Evolutionary conservation across 2,329 filamentous ascomycete genomes (phyloP), one percentile per base, ranked within the genome.

Genomic region (Nannizziopsis arthrosporioides): DNA sequence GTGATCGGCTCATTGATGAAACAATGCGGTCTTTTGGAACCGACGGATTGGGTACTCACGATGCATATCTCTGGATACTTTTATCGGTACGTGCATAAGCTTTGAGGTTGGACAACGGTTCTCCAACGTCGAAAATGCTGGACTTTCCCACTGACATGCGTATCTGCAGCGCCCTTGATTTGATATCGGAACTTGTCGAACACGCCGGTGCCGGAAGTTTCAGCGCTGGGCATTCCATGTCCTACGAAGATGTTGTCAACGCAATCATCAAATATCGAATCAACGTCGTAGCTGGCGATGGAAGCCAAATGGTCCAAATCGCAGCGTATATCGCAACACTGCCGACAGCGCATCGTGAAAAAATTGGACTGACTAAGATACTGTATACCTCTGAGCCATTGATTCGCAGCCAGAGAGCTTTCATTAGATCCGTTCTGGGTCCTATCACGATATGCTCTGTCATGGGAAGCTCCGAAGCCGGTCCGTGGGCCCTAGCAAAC

Each of bases 381-480:
- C 60, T 73, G 2, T 73, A 73, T 48, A 72, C 70, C 0, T 73
- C 70, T 0, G 70, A 73, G 30, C 53, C 60, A 0, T 54, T 73
- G 17, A 67, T 61, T 0, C 5, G 40, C 0, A 44, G 59, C 0
- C 68, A 73, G 32, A 58, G 59, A 17, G 49, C 43, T 0, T 61
- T 63, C 10, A 60, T 73, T 1, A 32, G 32, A 2, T 47, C 54
- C 0, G 56, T 65, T 0, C 49, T 73, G 0, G 62, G 59, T 0
- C 50, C 56, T 0, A 53, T 70, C 8, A 57, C 57, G 5, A 66
- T 73, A 15, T 66, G 50, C 46, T 73, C 69, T 0, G 9, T 72
- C 1, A 32, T 70, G 0, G 70, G 67, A 0, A 72, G 69, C 27
- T 62, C 68, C 0, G 71, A 73, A 44, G 63, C 67, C 0, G 71